Percentiles rank a stretch among this genome's conserved stretches.
phyloP scores from a whole-genome alignment of 2,329 filamentous ascomycete species.

The Sclerotiophoma versabilis region DNA sequence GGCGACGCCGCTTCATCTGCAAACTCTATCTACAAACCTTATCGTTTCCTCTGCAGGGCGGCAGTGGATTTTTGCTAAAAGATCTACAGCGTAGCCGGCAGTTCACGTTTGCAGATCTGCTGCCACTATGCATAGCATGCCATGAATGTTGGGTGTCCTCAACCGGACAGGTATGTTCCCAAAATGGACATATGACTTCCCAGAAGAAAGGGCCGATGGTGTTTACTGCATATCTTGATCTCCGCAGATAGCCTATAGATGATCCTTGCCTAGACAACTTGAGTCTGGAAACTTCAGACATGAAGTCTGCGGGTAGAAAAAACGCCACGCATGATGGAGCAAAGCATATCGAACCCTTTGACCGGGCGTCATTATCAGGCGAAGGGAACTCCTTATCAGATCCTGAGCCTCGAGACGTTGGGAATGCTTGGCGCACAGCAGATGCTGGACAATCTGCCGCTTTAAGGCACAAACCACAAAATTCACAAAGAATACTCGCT shows the following conservation, averaged over 20 bases:
- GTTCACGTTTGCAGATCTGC: neutral
- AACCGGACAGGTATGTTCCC: neutral
- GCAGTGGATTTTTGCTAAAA: conserved; percentile 4
- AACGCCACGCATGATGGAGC: neutral
- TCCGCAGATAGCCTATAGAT: neutral
- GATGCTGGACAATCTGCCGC: neutral
- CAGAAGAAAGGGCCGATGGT: neutral
- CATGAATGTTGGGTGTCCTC: neutral
- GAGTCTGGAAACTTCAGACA: neutral
- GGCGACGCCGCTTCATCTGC: conserved; percentile 6
- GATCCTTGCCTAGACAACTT: neutral
- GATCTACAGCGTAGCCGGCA: neutral
- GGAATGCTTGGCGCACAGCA: neutral
- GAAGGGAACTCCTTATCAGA: neutral
- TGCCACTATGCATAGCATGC: neutral
- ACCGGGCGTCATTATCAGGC: neutral
- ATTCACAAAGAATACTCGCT: neutral
- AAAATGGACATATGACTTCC: neutral
- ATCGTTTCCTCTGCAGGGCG: conserved; percentile 4
- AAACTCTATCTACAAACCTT: conserved; percentile 11
- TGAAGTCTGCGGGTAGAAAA: neutral
- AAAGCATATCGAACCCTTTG: neutral
- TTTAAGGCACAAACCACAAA: neutral
- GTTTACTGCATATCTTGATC: neutral
- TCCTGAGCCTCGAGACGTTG: neutral